Conservation (phyloP, 1,139 yeast species). For the Scheffersomyces lignicola region DNA sequence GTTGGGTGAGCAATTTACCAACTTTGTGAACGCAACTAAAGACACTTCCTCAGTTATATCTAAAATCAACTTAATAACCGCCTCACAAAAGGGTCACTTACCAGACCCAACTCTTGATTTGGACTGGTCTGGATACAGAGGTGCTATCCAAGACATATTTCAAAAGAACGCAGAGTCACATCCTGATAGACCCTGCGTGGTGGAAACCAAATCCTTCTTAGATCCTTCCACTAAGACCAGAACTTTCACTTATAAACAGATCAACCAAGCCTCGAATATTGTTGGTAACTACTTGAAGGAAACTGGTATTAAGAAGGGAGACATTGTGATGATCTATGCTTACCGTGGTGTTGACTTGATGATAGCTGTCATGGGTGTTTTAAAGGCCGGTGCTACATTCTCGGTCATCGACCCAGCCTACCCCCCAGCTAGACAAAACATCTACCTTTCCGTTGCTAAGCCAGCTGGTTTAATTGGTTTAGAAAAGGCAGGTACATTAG, state of each 20-base stretch:
- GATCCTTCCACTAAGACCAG: constrained; percentile 60
- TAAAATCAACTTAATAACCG: constrained; percentile 65
- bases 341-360: constrained; percentile 96
- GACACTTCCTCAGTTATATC: constrained; percentile 49
- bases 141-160: constrained; percentile 95
- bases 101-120: constrained; percentile 89
- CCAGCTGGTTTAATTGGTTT: constrained; percentile 90
- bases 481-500: constrained; percentile 84
- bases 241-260: constrained; percentile 77
- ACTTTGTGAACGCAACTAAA: constrained; percentile 39
- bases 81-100: constrained; percentile 53
- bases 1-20: constrained; percentile 70
- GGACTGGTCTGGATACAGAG: constrained; percentile 89
- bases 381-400: constrained; percentile 97
- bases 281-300: constrained; percentile 85
- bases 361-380: constrained; percentile 95
- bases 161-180: constrained; percentile 75
- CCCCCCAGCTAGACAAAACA: constrained; percentile 96
- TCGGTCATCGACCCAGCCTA: constrained; percentile 98
- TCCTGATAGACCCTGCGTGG: constrained; percentile 88
- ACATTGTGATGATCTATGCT: constrained; percentile 96
- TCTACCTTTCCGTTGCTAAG: constrained; percentile 87
- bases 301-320: constrained; percentile 85
- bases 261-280: constrained; percentile 89
- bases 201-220: constrained; percentile 80